phyloP scores from a whole-genome alignment of 768 basidiomycete species.

The Pisolithus marmoratus region DNA sequence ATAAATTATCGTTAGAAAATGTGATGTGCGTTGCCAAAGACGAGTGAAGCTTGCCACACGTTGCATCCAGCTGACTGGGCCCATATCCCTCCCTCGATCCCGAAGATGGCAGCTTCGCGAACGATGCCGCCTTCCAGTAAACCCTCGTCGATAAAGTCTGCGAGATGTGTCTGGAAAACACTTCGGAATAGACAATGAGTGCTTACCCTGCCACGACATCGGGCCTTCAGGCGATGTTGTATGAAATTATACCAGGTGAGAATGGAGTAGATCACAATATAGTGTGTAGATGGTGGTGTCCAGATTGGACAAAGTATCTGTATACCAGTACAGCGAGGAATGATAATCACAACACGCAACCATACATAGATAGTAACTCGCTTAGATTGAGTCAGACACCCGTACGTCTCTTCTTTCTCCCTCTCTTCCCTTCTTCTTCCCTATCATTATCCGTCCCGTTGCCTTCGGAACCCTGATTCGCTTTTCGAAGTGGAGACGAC shows the following conservation, averaged over 20 bases:
- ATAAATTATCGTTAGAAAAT: not conserved
- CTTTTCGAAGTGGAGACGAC: not conserved
- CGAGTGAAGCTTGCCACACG: slow-evolving; percentile 12
- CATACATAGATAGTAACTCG: not conserved
- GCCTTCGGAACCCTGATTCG: slow-evolving; percentile 1
- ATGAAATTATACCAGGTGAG: not conserved
- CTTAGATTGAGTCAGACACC: too few species aligned
- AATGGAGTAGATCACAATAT: not conserved
- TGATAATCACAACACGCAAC: not conserved
- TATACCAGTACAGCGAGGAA: slow-evolving; percentile 1
- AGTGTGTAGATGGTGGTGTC: not conserved
- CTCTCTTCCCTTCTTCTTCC: slow-evolving; percentile 11
- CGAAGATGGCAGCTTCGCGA: slow-evolving; percentile 55
- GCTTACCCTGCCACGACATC: slow-evolving; percentile 25
- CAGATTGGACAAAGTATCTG: not conserved
- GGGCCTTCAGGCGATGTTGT: not conserved
- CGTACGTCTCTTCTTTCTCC: slow-evolving; percentile 27
- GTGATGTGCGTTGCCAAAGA: not conserved
- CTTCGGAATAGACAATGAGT: too few species aligned
- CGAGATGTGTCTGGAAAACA: not conserved
- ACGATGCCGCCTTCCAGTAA: slow-evolving; percentile 72
- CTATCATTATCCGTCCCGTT: not conserved
- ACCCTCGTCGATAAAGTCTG: slow-evolving; percentile 80
- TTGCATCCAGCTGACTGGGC: slow-evolving; percentile 24
- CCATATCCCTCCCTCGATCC: slow-evolving; percentile 26